Evolutionary conservation across 768 basidiomycete species (phyloP).

Genomic region (Mycena olivaceomarginata): DNA sequence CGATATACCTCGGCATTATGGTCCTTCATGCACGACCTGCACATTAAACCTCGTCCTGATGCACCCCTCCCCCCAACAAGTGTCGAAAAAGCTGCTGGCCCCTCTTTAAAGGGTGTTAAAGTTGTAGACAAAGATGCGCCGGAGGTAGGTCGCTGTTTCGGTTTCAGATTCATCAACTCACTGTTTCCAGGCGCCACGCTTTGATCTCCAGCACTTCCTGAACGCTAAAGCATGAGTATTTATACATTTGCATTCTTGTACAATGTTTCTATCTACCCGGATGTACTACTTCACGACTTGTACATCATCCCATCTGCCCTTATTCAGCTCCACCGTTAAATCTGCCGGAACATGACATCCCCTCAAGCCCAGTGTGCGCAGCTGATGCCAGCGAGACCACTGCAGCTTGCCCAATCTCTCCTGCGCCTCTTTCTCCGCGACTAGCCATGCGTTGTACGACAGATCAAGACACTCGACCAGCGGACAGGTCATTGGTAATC

Average conservation of each 20-base stretch:
- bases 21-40: conserved; percentile 71
- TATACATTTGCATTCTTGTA: conserved; percentile 48
- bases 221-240: conserved; percentile 65
- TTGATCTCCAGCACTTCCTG: conserved; percentile 74
- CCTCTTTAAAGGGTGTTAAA: conserved; percentile 40
- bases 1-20: conserved; percentile 81
- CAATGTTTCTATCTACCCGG: conserved; percentile 13
- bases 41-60: conserved; percentile 65
- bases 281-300: conserved; percentile 62
- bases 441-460: conserved; percentile 76
- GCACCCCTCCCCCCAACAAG: conserved; percentile 63
- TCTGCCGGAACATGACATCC: conserved; percentile 67
- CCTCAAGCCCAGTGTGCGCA: conserved; percentile 75
- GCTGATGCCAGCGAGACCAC: conserved; percentile 74
- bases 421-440: conserved; percentile 52
- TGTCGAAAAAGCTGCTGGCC: conserved; percentile 40
- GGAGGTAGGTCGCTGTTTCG: conserved; percentile 57
- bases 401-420: conserved; percentile 69
- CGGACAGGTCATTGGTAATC: conserved; percentile 77
- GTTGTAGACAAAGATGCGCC: conserved; percentile 57
- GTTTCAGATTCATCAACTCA: conserved; percentile 14
- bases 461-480: conserved; percentile 79
- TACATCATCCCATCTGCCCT: conserved; percentile 81
- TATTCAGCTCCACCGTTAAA: conserved; percentile 70
- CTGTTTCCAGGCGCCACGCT: conserved; percentile 61